phyloP scores from a whole-genome alignment of 768 basidiomycete genomes.

The Podaxis pistillaris region DNA sequence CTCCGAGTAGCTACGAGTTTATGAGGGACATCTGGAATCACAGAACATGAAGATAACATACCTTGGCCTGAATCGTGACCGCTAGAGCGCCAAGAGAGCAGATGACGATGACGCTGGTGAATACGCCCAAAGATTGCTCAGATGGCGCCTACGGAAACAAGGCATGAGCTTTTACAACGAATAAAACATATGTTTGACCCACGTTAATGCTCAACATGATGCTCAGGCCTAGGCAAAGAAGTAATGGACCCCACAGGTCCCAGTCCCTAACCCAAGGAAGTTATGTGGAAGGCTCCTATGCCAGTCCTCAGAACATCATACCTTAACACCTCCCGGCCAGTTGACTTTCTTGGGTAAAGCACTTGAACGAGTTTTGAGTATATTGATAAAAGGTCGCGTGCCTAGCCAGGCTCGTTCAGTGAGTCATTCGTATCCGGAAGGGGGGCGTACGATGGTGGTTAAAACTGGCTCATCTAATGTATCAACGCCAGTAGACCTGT shows the following conservation, averaged over 20 bases:
- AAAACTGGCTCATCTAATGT: conserved; percentile 93
- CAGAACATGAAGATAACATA: conserved; percentile 25
- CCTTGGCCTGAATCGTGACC: conserved; percentile 96
- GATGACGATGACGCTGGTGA: conserved; percentile 92
- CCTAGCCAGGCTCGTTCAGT: conserved; percentile 40
- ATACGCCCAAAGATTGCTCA: conserved; percentile 81
- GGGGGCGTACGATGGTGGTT: conserved; percentile 72
- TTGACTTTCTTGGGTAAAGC: conserved; percentile 77
- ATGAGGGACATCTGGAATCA: not conserved
- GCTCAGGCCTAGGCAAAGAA: conserved; percentile 76
- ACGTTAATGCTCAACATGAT: conserved; percentile 88
- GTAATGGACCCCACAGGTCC: conserved; percentile 96
- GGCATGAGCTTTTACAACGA: not conserved
- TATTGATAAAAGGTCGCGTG: conserved; percentile 86
- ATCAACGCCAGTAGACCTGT: conserved; percentile 76
- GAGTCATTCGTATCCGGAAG: not conserved
- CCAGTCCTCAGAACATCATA: conserved; percentile 16
- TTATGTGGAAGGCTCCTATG: not conserved
- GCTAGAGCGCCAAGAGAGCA: conserved; percentile 87
- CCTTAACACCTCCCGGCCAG: conserved; percentile 80
- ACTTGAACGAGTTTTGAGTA: conserved; percentile 94
- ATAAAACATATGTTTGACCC: conserved; percentile 19
- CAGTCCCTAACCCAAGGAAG: conserved; percentile 68
- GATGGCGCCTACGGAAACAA: conserved; percentile 65
- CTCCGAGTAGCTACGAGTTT: conserved; percentile 62